Conservation (phyloP, 2,329 filamentous ascomycete species). For the Clarireedia homoeocarpa region DNA sequence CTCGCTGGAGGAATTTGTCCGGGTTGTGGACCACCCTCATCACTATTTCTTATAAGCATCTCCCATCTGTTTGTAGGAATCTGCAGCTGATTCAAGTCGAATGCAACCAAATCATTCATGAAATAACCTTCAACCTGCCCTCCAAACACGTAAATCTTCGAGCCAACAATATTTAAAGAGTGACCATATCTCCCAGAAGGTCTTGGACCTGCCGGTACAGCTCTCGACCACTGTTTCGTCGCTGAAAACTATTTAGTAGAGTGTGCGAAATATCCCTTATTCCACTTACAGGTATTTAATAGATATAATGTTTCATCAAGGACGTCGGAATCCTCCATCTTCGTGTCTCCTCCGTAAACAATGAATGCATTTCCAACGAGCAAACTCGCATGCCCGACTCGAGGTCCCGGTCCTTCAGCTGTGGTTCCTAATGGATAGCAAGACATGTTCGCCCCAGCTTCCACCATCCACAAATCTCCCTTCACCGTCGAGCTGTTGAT, state of each 20-base stretch:
- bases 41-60: slow-evolving; percentile 70
- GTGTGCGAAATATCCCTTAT: not conserved
- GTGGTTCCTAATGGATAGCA: slow-evolving; percentile 90
- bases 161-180: slow-evolving; percentile 90
- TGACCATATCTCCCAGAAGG: slow-evolving; percentile 92
- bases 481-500: slow-evolving; percentile 95
- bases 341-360: slow-evolving; percentile 96
- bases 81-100: slow-evolving; percentile 91
- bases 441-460: slow-evolving; percentile 77
- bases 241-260: slow-evolving; percentile 44
- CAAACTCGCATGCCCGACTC: slow-evolving; percentile 89
- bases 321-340: slow-evolving; percentile 85
- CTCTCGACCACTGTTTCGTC: slow-evolving; percentile 95
- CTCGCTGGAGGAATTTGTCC: slow-evolving; percentile 74
- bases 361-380: slow-evolving; percentile 98
- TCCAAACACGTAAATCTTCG: slow-evolving; percentile 95
- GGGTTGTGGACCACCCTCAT: slow-evolving; percentile 49
- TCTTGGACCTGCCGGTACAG: slow-evolving; percentile 75
- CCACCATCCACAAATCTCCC: slow-evolving; percentile 95
- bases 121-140: slow-evolving; percentile 96
- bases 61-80: slow-evolving; percentile 91
- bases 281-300: slow-evolving; percentile 83
- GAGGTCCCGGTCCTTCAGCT: slow-evolving; percentile 86
- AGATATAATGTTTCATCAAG: slow-evolving; percentile 94
- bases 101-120: slow-evolving; percentile 94